Conservation (phyloP, 2,329 filamentous ascomycete species). For the Aureobasidium sp. region DNA sequence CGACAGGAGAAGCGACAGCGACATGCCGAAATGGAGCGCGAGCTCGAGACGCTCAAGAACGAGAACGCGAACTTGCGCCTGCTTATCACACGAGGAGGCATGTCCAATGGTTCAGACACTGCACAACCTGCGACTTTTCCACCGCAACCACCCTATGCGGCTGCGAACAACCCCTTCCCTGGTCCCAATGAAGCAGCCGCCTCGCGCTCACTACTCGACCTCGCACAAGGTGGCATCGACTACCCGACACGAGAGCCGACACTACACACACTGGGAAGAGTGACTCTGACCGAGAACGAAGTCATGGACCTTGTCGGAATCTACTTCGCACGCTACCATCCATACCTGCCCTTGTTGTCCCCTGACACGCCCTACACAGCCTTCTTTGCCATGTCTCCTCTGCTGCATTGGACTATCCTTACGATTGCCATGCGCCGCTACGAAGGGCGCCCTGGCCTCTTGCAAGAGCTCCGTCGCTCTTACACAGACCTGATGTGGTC, state of each 20-base stretch:
- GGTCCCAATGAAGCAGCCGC: conserved; percentile 33
- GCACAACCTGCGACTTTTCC: neutral
- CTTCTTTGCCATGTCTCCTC: conserved; percentile 68
- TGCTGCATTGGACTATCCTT: conserved; percentile 82
- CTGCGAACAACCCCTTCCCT: conserved; percentile 23
- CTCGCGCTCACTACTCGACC: conserved; percentile 31
- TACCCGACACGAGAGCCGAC: conserved; percentile 49
- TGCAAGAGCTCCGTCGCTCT: conserved; percentile 58
- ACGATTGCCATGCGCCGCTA: conserved; percentile 69
- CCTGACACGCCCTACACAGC: conserved; percentile 50
- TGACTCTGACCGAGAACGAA: conserved; percentile 37
- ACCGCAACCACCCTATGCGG: neutral
- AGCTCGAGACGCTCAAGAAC: conserved; percentile 56
- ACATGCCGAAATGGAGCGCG: conserved; percentile 80
- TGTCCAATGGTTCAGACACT: neutral
- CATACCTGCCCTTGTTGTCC: conserved; percentile 69
- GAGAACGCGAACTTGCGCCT: conserved; percentile 17
- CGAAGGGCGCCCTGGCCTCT: conserved; percentile 53
- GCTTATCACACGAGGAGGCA: conserved; percentile 12
- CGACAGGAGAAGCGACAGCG: conserved; percentile 74
- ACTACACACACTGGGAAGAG: conserved; percentile 51
- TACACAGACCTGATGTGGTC: conserved; percentile 68
- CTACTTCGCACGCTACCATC: conserved; percentile 70
- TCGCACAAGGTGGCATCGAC: conserved; percentile 36
- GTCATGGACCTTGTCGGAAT: conserved; percentile 58